phyloP scores from a whole-genome alignment of 2,329 filamentous ascomycete species.

The Scedosporium minutisporum region DNA sequence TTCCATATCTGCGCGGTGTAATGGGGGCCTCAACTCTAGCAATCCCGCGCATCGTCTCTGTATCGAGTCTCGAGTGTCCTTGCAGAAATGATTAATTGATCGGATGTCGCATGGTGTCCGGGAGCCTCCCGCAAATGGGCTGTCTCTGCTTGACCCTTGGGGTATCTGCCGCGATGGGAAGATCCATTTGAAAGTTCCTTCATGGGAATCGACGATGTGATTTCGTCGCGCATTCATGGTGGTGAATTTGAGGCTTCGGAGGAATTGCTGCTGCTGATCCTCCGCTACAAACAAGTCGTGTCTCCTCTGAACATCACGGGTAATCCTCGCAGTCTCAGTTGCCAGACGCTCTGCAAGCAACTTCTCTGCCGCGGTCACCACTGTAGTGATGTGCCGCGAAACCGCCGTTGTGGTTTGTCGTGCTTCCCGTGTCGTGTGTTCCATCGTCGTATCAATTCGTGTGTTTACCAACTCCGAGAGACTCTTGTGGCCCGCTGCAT shows the following conservation, averaged over 20 bases:
- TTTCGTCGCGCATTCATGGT: neutral
- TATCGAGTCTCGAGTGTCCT: neutral
- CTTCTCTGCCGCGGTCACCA: neutral
- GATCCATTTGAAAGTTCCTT: neutral
- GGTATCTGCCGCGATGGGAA: neutral
- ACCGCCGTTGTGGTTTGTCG: neutral
- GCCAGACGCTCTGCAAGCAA: neutral
- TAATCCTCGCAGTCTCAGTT: neutral
- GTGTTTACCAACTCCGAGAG: neutral
- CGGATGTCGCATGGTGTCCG: too few relatives aligned
- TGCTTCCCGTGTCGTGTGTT: neutral
- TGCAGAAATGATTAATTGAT: neutral
- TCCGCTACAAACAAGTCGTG: neutral
- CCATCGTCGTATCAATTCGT: neutral
- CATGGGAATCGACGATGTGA: neutral
- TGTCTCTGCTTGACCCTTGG: too few relatives aligned
- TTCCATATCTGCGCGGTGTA: too few relatives aligned
- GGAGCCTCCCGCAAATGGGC: neutral
- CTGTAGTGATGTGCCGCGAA: neutral
- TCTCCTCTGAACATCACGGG: neutral
- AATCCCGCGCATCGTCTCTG: neutral
- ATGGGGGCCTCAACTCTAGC: neutral
- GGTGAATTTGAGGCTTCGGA: neutral
- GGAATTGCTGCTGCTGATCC: neutral
- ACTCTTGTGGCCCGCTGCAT: neutral